Conservation (phyloP, 345 rosid genomes). For the Moricandia arvensis region DNA sequence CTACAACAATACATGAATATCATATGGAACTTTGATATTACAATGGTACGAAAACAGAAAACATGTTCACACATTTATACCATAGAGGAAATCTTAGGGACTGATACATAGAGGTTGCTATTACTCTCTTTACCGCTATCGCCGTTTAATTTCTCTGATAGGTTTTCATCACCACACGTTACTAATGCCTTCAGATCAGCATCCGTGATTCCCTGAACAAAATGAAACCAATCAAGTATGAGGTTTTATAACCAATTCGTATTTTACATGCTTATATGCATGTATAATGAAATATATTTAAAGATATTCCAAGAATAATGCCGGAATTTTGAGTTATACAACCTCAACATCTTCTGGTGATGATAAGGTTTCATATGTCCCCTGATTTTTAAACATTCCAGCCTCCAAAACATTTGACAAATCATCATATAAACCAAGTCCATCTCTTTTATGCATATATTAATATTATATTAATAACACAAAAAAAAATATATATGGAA, state of each 20-base stretch:
- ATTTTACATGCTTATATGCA: neutral
- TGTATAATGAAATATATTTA: too few species aligned
- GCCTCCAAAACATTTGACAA: slow-evolving; percentile 46
- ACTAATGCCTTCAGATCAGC: slow-evolving; percentile 22
- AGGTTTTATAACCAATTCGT: neutral
- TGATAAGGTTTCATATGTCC: slow-evolving; percentile 77
- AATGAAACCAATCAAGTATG: neutral
- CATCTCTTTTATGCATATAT: neutral
- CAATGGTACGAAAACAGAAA: neutral
- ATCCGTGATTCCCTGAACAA: slow-evolving; percentile 30
- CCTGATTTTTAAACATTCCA: slow-evolving; percentile 80
- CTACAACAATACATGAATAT: neutral
- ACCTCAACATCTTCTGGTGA: slow-evolving; percentile 81
- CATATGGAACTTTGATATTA: neutral
- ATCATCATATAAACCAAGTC: neutral
- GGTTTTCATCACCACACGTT: neutral
- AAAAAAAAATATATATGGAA: too few species aligned
- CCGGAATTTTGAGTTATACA: slow-evolving; percentile 29
- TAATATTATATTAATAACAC: too few species aligned
- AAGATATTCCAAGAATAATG: too few species aligned
- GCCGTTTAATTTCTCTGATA: neutral
- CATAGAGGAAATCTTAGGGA: slow-evolving; percentile 3
- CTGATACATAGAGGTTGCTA: neutral
- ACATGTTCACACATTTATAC: neutral
- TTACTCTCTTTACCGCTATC: neutral